A percentile compares a stretch with the other conserved stretches of the same genome.
Evolutionary conservation across 192 early-diverging fungal species (phyloP).

Genomic region (Thoreauomyces humboldtii): DNA sequence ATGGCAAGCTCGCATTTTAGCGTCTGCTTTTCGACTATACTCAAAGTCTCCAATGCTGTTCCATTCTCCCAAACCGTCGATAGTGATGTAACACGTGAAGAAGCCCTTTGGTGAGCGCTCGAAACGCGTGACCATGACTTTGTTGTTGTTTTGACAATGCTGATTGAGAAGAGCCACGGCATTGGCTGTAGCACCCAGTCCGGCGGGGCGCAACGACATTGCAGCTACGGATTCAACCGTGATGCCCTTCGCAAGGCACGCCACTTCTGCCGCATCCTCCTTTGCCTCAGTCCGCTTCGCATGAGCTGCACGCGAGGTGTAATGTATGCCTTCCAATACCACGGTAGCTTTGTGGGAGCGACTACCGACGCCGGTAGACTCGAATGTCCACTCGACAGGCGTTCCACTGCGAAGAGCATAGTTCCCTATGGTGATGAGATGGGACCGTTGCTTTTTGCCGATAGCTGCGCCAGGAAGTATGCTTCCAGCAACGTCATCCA

Average conservation of each 20-base stretch:
- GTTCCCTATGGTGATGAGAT: not conserved
- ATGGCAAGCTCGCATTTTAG: conserved; percentile 1
- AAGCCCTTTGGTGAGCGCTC: not conserved
- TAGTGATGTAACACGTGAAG: not conserved
- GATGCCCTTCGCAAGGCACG: not conserved
- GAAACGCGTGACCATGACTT: not conserved
- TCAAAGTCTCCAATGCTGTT: not conserved
- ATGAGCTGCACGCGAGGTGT: conserved; percentile 8
- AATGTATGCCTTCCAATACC: not conserved
- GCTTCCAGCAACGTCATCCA: not conserved
- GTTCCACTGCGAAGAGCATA: not conserved
- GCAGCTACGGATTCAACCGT: not conserved
- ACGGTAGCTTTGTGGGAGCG: not conserved
- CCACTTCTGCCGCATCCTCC: conserved; percentile 19
- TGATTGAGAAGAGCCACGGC: conserved; percentile 3
- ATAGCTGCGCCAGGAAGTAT: not conserved
- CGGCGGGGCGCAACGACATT: not conserved
- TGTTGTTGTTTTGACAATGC: conserved; percentile 3
- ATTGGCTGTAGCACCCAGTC: not conserved
- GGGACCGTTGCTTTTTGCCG: not conserved
- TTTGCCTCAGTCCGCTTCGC: conserved; percentile 6
- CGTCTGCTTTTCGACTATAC: conserved; percentile 16
- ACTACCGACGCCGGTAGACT: not conserved
- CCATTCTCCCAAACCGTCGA: not conserved
- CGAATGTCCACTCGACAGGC: not conserved